These are phyloP conservation scores for Ailanthus altissimus DNA, from an alignment of 345 rosid species.

Conservation along the genomic window DNA sequence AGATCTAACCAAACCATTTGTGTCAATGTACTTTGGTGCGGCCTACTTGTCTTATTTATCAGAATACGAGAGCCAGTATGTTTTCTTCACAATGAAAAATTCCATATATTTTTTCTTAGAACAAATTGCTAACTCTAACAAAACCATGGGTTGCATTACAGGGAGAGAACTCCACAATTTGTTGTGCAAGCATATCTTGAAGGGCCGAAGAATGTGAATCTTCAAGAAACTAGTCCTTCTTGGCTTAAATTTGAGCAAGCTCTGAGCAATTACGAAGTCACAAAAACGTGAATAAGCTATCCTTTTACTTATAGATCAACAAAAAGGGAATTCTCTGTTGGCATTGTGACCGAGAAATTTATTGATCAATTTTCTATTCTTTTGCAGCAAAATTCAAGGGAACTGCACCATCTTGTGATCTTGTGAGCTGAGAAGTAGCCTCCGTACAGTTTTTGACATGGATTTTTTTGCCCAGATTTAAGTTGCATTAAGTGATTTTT, in stretches of 20 bases:
- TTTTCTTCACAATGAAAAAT: conserved; percentile 1
- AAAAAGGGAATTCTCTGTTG: neutral
- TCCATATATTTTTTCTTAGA: neutral
- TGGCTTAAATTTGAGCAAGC: conserved; percentile 89
- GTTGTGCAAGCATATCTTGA: conserved; percentile 71
- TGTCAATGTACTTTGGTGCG: conserved; percentile 85
- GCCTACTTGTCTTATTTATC: conserved; percentile 84
- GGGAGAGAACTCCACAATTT: conserved; percentile 75
- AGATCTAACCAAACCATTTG: conserved; percentile 78
- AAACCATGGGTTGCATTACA: conserved; percentile 27
- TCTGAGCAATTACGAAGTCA: conserved; percentile 56
- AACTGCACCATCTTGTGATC: conserved; percentile 63
- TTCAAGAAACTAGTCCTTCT: conserved; percentile 54
- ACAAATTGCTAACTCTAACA: neutral
- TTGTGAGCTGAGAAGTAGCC: neutral
- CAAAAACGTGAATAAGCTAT: conserved; percentile 47
- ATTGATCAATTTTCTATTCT: neutral
- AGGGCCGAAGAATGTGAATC: conserved; percentile 67
- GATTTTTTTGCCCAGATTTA: neutral
- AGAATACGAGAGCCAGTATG: conserved; percentile 82
- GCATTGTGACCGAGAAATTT: conserved; percentile 1
- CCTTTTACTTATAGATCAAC: neutral
- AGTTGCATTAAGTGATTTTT: neutral
- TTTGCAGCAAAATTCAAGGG: conserved; percentile 48
- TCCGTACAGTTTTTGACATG: neutral